Base-by-base conservation (phyloP, 208 protist species). In the Acanthamoeba rhysodes region DNA sequence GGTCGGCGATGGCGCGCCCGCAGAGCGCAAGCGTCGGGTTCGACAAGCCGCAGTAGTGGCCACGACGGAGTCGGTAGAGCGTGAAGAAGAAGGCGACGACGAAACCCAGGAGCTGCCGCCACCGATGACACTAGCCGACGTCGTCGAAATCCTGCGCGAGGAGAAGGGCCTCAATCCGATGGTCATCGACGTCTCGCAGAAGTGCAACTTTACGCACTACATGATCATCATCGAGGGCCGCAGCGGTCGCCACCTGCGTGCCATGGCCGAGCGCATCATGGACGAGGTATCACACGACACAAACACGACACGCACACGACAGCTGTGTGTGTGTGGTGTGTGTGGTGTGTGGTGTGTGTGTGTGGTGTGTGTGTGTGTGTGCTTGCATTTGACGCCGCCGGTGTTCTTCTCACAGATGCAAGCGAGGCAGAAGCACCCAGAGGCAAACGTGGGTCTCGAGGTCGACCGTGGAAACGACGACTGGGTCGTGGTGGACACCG, bases 161-260 rank as follows among this genome's bases (percentile, higher is more conserved):
- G 90, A 94, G 72, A 94, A 94, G 53, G 90, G 34, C 10, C 22
- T 84, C 66, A 24, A 62, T 34, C 45, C 53, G 16, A 53, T 94
- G 45, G 90, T 82, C 1, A 2, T 94, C 29, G 90, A 94, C 50
- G 37, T 94, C 41, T 70, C 50, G 2, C 22, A 94, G 34, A 94
- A 94, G 68, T 94, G 90, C 34, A 82, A 50, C 90, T 94, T 84
- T 37, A 27, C 90, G 2, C 93, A 94, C 41, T 85, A 78, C 45
- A 94, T 94, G 90, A 24, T 94, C 68, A 94, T 82, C 18, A 8
- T 94, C 9, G 90, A 94, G 48, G 90, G 90, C 68, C 90, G 90
- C 72, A 70, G 50, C 32, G 90, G 90, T n/a, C 41, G 90, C 16
- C 90, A 94, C 29, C n/a, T 94, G 41, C 64, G 90, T 12, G 90